Base-by-base conservation (phyloP, 495 filamentous ascomycete genomes). In the Penicillium subrubescens region DNA sequence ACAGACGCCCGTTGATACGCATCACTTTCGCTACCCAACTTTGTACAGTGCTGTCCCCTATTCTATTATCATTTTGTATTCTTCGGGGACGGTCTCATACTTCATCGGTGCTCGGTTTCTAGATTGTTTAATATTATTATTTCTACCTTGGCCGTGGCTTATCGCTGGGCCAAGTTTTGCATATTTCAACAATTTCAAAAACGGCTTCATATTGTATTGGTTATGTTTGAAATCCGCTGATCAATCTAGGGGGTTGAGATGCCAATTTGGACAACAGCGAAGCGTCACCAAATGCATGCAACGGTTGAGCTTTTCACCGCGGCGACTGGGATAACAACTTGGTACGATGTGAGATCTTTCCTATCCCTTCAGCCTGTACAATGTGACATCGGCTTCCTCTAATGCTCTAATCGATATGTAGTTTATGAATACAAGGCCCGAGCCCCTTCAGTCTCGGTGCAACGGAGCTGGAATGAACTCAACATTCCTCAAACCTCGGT, bases 51-150 rank as follows among this genome's bases (percentile, higher is more conserved):
- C 64, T 64, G 62, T 50, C 57, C 60, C 59, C 31, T 8, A 17
- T 37, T 31, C 23, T 35, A 39, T 34, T 27, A n/a, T 59, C 46
- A 31, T 64, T 46, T 65, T 66, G 53, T 57, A 66, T 46, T 62
- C 58, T 65, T 46, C 29, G 39, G 41, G 56, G 59, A 50, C 53
- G 57, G 64, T 59, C 52, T 61, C 35, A 64, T 63, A 59, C 48
- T 67, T 35, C 53, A 60, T 59, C 56, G 60, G 68, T 71, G 66
- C 71, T 63, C 69, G 61, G 60, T 52, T 23, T 69, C 44, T 74
- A 74, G 59, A 64, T 62, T 74, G 67, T 74, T 74, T 74, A 74
- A 74, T 74, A 74, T 53, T 72, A 74, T 53, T 74, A 68, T 72
- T 57, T 34, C 64, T 70, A 41, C 63, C 10, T 63, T 65, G 58